These are phyloP conservation scores for Suillus americanus DNA, from an alignment of 768 basidiomycete species.

Conservation along the genomic window DNA sequence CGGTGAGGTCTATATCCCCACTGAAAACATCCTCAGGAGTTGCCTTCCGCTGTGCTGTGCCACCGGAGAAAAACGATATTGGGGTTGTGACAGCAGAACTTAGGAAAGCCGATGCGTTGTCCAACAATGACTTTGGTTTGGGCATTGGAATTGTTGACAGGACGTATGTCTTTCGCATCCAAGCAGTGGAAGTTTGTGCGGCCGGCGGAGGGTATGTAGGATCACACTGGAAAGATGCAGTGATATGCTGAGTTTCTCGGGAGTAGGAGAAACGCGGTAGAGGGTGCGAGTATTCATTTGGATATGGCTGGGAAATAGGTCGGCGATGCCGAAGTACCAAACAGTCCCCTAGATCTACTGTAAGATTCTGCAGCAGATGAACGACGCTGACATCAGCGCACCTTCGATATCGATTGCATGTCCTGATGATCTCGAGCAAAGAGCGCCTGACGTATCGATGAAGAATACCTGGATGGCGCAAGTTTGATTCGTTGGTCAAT, in stretches of 20 bases:
- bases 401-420: constrained; percentile 83
- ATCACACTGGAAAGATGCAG: constrained; percentile 58
- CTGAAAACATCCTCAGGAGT: constrained; percentile 69
- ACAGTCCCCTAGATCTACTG: constrained; percentile 46
- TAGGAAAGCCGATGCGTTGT: constrained; percentile 68
- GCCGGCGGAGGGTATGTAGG: constrained; percentile 55
- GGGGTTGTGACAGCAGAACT: constrained; percentile 60
- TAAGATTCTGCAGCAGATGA: constrained; percentile 10
- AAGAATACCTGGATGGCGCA: constrained; percentile 65
- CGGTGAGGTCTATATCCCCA: constrained; percentile 67
- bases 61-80: constrained; percentile 51
- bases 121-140: constrained; percentile 66
- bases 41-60: constrained; percentile 34
- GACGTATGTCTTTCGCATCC: constrained; percentile 61
- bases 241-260: constrained; percentile 54
- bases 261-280: constrained; percentile 69
- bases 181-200: constrained; percentile 39
- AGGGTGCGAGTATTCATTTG: constrained; percentile 75
- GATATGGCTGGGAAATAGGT: constrained; percentile 74
- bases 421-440: constrained; percentile 77
- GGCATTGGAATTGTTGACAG: constrained; percentile 66
- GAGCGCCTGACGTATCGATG: constrained; percentile 71
- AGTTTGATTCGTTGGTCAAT: not conserved
- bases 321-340: constrained; percentile 76
- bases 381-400: constrained; percentile 27